phyloP scores from a whole-genome alignment of 495 filamentous ascomycete species.

The Ascodesmis nigricans region DNA sequence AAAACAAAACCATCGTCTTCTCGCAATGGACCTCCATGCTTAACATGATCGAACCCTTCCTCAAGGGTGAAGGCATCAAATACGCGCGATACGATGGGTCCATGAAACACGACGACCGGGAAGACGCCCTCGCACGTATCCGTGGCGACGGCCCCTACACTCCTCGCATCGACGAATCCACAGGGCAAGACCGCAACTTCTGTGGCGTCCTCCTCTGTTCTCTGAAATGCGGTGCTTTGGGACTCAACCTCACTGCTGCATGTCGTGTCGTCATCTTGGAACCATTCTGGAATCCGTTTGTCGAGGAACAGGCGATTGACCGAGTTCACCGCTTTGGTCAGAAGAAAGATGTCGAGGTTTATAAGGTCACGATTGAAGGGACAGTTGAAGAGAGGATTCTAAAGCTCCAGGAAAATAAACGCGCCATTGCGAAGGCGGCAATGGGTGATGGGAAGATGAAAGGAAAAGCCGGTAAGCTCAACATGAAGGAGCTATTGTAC shows the following conservation, averaged over 20 bases:
- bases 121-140: slow-evolving; percentile 45
- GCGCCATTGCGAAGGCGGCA: slow-evolving; percentile 60
- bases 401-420: slow-evolving; percentile 77
- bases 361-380: slow-evolving; percentile 64
- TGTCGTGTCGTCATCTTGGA: slow-evolving; percentile 86
- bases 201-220: slow-evolving; percentile 71
- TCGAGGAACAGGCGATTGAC: slow-evolving; percentile 97
- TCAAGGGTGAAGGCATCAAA: slow-evolving; percentile 44
- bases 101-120: slow-evolving; percentile 84
- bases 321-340: slow-evolving; percentile 93
- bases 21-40: slow-evolving; percentile 82
- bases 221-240: slow-evolving; percentile 77
- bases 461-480: slow-evolving; percentile 52
- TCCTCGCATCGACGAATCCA: slow-evolving; percentile 47
- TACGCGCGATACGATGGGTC: slow-evolving; percentile 84
- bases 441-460: slow-evolving; percentile 38
- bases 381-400: slow-evolving; percentile 87
- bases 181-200: slow-evolving; percentile 19
- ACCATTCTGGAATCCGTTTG: slow-evolving; percentile 98
- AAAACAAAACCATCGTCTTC: slow-evolving; percentile 93
- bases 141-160: slow-evolving; percentile 29
- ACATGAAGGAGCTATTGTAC: slow-evolving; percentile 78
- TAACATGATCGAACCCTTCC: slow-evolving; percentile 83
- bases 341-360: slow-evolving; percentile 79
- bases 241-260: slow-evolving; percentile 84